Conservation (phyloP, 768 basidiomycete genomes). For the Suillus sp. region DNA sequence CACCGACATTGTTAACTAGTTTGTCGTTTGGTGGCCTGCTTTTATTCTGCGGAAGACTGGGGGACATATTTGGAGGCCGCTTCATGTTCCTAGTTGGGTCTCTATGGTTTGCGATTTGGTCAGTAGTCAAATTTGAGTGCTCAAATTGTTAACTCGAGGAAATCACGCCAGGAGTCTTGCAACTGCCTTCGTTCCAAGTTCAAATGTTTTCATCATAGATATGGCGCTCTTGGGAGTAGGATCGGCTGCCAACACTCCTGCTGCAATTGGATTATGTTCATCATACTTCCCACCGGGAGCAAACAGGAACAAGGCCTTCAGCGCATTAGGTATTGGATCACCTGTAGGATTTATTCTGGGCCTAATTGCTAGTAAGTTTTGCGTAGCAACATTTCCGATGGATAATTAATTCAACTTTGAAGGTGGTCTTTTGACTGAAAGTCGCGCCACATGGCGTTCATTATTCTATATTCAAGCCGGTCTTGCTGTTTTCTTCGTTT, state of each 20-base stretch:
- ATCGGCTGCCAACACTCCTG: constrained; percentile 38
- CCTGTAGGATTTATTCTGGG: constrained; percentile 38
- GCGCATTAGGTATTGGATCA: constrained; percentile 38
- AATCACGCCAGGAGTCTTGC: constrained; percentile 30
- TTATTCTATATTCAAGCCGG: constrained; percentile 39
- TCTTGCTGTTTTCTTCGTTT: constrained; percentile 30
- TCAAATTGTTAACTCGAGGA: not conserved
- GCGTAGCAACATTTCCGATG: not conserved
- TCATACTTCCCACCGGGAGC: constrained; percentile 34
- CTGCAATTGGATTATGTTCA: constrained; percentile 29
- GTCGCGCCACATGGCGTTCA: constrained; percentile 34
- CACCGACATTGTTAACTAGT: constrained; percentile 4
- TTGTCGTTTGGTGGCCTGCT: constrained; percentile 29
- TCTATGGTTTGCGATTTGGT: constrained; percentile 36
- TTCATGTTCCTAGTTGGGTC: constrained; percentile 35
- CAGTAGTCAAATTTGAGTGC: not conserved
- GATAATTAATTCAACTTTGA: not conserved
- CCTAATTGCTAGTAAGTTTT: constrained; percentile 31
- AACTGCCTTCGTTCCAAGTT: constrained; percentile 32
- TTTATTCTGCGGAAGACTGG: constrained; percentile 29
- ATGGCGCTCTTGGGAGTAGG: constrained; percentile 36
- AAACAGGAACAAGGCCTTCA: constrained; percentile 34
- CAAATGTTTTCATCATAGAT: constrained; percentile 33
- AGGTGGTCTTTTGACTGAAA: constrained; percentile 37
- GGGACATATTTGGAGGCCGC: constrained; percentile 28